phyloP scores from a whole-genome alignment of 75 land plant genomes.

The Cunninghamia lanceolata region DNA sequence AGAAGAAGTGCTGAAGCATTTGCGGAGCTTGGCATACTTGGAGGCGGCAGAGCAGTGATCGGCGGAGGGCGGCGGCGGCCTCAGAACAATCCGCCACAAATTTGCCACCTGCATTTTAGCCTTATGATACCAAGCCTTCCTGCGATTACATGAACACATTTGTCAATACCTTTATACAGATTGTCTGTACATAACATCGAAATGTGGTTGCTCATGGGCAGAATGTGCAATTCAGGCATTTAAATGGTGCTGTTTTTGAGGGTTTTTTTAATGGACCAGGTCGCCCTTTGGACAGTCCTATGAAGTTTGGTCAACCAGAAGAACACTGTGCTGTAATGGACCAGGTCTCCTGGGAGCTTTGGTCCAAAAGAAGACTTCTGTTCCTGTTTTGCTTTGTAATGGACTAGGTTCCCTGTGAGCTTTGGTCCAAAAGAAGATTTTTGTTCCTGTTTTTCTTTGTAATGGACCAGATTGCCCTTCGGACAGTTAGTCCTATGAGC shows the following conservation, averaged over 20 bases:
- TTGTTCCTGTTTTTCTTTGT: too few species aligned
- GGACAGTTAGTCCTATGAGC: too few species aligned
- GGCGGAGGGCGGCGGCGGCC: background rate
- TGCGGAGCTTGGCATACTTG: background rate
- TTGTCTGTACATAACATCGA: background rate
- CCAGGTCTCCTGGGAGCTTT: too few species aligned
- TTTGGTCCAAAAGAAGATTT: too few species aligned
- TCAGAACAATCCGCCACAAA: background rate
- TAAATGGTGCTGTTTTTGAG: background rate
- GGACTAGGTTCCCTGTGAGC: too few species aligned
- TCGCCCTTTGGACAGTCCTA: too few species aligned
- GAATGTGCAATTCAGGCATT: background rate
- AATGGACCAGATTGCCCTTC: too few species aligned
- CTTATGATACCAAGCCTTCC: conserved; percentile 10
- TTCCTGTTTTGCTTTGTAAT: too few species aligned
- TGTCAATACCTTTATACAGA: background rate
- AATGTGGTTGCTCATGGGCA: background rate
- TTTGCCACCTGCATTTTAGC: conserved; percentile 8
- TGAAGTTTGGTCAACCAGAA: too few species aligned
- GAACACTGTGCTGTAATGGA: too few species aligned
- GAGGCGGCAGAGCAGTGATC: background rate
- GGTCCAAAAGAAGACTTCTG: too few species aligned
- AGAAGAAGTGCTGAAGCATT: conserved; percentile 9
- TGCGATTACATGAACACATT: background rate
- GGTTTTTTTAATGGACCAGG: too few species aligned